phyloP scores from a whole-genome alignment of 352 stramenopile species.

The Globisporangium yorkense region DNA sequence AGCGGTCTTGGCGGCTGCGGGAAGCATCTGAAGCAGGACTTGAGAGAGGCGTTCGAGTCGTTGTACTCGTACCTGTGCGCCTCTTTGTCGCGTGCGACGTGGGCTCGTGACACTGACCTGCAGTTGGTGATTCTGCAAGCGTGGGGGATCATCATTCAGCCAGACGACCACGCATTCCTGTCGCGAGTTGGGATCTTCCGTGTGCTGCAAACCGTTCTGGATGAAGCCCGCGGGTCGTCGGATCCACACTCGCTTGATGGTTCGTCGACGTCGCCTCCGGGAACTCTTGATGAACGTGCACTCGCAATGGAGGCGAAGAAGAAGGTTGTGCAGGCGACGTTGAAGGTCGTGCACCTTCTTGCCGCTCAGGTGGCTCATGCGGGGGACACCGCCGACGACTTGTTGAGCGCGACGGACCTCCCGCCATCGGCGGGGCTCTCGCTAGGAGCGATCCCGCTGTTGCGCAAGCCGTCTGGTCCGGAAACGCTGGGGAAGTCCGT shows the following conservation, averaged over 20 bases:
- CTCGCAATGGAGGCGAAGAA: slow-evolving; percentile 48
- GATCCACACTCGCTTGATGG: slow-evolving; percentile 25
- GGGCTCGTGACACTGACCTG: slow-evolving; percentile 71
- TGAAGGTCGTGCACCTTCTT: slow-evolving; percentile 86
- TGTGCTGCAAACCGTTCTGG: slow-evolving; percentile 86
- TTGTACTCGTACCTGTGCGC: slow-evolving; percentile 76
- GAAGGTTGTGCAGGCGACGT: slow-evolving; percentile 79
- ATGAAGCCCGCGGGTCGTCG: slow-evolving; percentile 66
- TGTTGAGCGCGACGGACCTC: slow-evolving; percentile 49
- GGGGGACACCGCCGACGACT: slow-evolving; percentile 53
- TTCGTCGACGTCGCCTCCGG: slow-evolving; percentile 9
- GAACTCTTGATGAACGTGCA: slow-evolving; percentile 29
- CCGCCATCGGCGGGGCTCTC: slow-evolving; percentile 30
- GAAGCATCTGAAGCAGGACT: slow-evolving; percentile 68
- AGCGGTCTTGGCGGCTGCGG: slow-evolving; percentile 75
- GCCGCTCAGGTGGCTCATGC: slow-evolving; percentile 84
- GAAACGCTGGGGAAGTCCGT: slow-evolving; percentile 88
- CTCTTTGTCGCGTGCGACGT: slow-evolving; percentile 77
- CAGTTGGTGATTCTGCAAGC: slow-evolving; percentile 79
- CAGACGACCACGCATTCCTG: slow-evolving; percentile 87
- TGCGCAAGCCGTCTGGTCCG: slow-evolving; percentile 78
- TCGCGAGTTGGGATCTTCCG: slow-evolving; percentile 87
- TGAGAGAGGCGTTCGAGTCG: slow-evolving; percentile 80
- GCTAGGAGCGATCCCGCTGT: slow-evolving; percentile 65
- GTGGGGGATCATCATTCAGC: slow-evolving; percentile 86